Evolutionary conservation across 805 yeast species (phyloP).

Genomic region (Saccharomycopsis synnaedendra): DNA sequence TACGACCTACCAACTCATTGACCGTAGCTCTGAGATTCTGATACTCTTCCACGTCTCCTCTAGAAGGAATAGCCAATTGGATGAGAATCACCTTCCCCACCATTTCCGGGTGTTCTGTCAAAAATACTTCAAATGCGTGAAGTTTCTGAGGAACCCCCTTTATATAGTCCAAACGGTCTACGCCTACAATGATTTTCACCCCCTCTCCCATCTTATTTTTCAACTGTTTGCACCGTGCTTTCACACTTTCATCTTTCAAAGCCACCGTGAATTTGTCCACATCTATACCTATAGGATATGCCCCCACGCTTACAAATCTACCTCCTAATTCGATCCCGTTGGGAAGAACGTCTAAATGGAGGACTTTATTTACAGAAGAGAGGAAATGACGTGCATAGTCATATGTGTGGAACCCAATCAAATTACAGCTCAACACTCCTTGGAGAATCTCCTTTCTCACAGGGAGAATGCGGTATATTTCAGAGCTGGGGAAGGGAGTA

Average conservation of each 20-base stretch:
- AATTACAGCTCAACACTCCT: conserved; percentile 89
- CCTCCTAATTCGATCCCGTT: conserved; percentile 78
- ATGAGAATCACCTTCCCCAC: conserved; percentile 92
- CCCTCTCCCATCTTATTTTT: conserved; percentile 52
- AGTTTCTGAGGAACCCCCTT: conserved; percentile 97
- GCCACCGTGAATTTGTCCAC: conserved; percentile 85
- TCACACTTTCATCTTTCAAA: conserved; percentile 48
- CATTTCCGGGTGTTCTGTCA: conserved; percentile 94
- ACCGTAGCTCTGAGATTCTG: conserved; percentile 89
- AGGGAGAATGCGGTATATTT: conserved; percentile 90
- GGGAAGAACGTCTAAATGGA: conserved; percentile 76
- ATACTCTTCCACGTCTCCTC: conserved; percentile 97
- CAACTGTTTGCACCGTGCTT: conserved; percentile 51
- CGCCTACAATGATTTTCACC: conserved; percentile 86
- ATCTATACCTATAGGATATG: conserved; percentile 98
- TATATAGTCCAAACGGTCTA: conserved; percentile 91
- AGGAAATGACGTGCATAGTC: conserved; percentile 96
- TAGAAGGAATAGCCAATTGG: conserved; percentile 94
- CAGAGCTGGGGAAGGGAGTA: conserved; percentile 97
- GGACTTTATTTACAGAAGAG: conserved; percentile 75
- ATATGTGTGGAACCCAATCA: conserved; percentile 97
- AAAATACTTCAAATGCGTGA: conserved; percentile 89
- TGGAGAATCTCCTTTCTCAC: conserved; percentile 84
- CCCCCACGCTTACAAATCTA: conserved; percentile 76
- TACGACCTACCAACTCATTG: conserved; percentile 91